Evolutionary conservation across 2,329 filamentous ascomycete species (phyloP).

Genomic region (Diplocarpon rosae): DNA sequence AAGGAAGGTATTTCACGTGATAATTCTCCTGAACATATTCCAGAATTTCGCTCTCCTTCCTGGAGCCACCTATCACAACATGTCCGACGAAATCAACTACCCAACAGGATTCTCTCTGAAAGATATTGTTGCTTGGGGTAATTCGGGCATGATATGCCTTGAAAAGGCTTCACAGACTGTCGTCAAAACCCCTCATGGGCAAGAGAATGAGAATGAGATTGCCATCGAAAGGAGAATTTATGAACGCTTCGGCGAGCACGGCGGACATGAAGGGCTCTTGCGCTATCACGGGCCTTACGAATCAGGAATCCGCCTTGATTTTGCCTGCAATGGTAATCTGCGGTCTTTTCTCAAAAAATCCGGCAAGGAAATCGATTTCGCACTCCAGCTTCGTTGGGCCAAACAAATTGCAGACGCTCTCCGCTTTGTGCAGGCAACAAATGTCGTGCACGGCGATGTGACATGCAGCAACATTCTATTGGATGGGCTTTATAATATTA

Average conservation of each 20-base stretch:
- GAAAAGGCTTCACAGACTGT: not conserved
- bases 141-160: not conserved
- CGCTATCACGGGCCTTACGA: not conserved
- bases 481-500: not conserved
- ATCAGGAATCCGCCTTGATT: conserved; percentile 1
- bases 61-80: too few relatives aligned
- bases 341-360: not conserved
- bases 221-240: not conserved
- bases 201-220: not conserved
- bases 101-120: not conserved
- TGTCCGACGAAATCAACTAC: conserved; percentile 1
- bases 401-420: not conserved
- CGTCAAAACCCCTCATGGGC: not conserved
- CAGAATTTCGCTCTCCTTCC: too few relatives aligned
- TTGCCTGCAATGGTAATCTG: not conserved
- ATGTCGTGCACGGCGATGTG: not conserved
- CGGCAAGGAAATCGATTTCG: not conserved
- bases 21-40: too few relatives aligned
- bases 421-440: not conserved
- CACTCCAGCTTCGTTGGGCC: not conserved
- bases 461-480: not conserved
- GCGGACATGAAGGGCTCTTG: conserved; percentile 1
- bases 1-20: too few relatives aligned
- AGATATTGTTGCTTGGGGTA: not conserved
- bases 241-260: not conserved